phyloP scores from a whole-genome alignment of 73 alveolate species.

The Paraurostyla sp. region DNA sequence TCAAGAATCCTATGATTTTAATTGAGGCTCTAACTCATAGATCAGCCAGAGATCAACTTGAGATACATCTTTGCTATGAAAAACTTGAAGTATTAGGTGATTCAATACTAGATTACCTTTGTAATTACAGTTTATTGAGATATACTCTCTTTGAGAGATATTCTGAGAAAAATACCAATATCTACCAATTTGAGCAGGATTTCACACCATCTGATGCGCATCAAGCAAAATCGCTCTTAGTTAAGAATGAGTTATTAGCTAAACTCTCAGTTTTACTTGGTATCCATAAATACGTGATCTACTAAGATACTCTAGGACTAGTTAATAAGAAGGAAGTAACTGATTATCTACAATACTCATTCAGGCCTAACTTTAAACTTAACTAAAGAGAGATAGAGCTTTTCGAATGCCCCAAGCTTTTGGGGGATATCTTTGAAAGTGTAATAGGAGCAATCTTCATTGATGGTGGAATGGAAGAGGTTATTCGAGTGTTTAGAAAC shows the following conservation, averaged over 20 bases:
- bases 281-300: conserved; percentile 56
- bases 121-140: conserved; percentile 12
- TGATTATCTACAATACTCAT: conserved; percentile 41
- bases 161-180: background rate
- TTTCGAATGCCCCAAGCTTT: conserved; percentile 72
- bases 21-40: conserved; percentile 69
- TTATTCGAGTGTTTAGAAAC: conserved; percentile 34
- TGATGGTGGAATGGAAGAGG: conserved; percentile 68
- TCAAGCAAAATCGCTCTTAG: conserved; percentile 54
- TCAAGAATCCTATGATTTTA: conserved; percentile 49
- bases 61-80: conserved; percentile 51
- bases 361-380: conserved; percentile 37
- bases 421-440: conserved; percentile 76
- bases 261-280: conserved; percentile 61
- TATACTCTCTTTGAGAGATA: conserved; percentile 50
- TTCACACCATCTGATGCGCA: conserved; percentile 60
- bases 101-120: conserved; percentile 62
- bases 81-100: conserved; percentile 79
- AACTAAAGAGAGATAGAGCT: conserved; percentile 43
- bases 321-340: conserved; percentile 40
- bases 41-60: background rate
- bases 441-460: conserved; percentile 68
- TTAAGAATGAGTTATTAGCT: conserved; percentile 70
- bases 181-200: conserved; percentile 1
- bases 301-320: conserved; percentile 30